Evolutionary conservation across 2,329 filamentous ascomycete species (phyloP).

Genomic region (Sporothrix dimorphospora): DNA sequence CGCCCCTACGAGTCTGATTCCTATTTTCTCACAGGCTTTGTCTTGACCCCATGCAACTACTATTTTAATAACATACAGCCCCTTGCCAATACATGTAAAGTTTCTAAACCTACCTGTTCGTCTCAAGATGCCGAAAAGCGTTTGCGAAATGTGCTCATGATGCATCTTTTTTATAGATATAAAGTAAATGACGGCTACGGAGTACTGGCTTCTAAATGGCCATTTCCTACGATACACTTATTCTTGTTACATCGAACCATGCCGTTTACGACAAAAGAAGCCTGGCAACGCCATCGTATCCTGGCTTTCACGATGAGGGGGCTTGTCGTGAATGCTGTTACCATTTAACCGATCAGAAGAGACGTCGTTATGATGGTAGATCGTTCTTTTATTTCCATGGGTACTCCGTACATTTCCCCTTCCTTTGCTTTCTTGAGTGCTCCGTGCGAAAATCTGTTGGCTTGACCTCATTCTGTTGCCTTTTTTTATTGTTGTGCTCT

Average conservation of each 20-base stretch:
- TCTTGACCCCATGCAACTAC: not conserved
- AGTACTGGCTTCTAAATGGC: too few species aligned
- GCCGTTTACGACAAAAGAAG: not conserved
- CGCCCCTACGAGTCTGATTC: not conserved
- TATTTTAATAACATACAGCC: not conserved
- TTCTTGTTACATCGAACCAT: not conserved
- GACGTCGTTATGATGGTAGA: not conserved
- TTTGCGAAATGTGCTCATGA: not conserved
- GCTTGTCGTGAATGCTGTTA: not conserved
- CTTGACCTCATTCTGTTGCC: not conserved
- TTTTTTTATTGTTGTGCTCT: conserved; percentile 3
- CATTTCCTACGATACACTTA: not conserved
- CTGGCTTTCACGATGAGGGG: not conserved
- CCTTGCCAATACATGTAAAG: not conserved
- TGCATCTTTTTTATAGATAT: not conserved
- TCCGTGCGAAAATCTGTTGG: not conserved
- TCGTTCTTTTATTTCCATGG: not conserved
- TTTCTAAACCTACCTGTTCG: not conserved
- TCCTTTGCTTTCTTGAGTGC: not conserved
- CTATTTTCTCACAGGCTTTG: not conserved
- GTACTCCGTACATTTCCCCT: not conserved
- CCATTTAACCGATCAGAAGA: not conserved
- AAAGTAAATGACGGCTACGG: too few species aligned
- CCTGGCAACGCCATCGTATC: not conserved
- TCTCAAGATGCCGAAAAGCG: conserved; percentile 5